Conservation (phyloP, 805 yeast species). For the Kuraishia hungarica region DNA sequence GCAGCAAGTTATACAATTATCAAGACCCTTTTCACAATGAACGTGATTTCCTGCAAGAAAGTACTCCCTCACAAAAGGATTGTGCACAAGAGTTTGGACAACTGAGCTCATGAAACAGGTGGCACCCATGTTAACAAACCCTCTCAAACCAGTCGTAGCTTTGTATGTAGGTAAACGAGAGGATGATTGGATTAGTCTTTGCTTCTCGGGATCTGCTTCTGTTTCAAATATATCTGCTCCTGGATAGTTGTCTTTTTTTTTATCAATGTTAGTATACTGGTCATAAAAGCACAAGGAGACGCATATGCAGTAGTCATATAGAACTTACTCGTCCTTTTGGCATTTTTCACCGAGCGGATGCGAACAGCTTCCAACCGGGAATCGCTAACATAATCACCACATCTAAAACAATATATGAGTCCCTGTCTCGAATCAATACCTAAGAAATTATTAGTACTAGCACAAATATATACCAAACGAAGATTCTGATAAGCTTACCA, state of each 20-base stretch:
- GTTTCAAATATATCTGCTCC: conserved; percentile 22
- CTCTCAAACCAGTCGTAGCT: conserved; percentile 74
- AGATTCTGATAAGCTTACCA: conserved; percentile 24
- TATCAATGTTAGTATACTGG: background rate
- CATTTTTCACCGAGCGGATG: conserved; percentile 15
- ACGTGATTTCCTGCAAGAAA: conserved; percentile 71
- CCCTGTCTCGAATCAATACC: conserved; percentile 60
- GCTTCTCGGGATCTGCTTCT: conserved; percentile 16
- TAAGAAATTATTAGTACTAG: conserved; percentile 15
- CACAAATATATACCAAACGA: background rate
- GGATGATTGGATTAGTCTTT: conserved; percentile 18
- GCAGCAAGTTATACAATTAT: conserved; percentile 75
- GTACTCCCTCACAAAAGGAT: conserved; percentile 75
- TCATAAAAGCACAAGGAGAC: background rate
- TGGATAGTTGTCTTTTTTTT: conserved; percentile 9
- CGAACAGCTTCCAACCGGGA: conserved; percentile 47
- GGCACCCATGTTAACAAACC: conserved; percentile 90
- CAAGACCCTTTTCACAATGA: conserved; percentile 33
- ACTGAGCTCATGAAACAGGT: conserved; percentile 95
- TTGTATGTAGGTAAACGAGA: conserved; percentile 36
- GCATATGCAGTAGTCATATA: background rate
- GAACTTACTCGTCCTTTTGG: conserved; percentile 12
- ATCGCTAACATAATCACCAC: conserved; percentile 65
- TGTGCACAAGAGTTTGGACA: conserved; percentile 84
- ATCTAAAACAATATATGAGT: conserved; percentile 68